Evolutionary conservation across 2,329 filamentous ascomycete genomes (phyloP), one percentile per base, ranked within the genome.

Genomic region (Penicillium sp.): DNA sequence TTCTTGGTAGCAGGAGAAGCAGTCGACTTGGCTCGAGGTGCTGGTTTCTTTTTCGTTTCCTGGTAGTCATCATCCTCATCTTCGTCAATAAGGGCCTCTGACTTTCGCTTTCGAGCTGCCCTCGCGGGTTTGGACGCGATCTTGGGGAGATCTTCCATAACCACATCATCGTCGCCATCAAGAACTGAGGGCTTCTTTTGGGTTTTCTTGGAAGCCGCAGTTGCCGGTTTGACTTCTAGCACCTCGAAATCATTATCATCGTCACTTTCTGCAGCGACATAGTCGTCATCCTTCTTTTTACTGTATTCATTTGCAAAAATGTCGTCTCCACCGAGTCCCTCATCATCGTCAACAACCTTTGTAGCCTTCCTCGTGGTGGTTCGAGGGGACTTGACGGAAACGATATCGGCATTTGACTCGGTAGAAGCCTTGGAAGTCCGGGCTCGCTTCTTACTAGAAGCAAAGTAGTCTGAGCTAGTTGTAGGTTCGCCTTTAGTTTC

Each of bases 231-330:
- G 0, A 88, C 83, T 10, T 84, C 75, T 28, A 85, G 72, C 52
- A 92, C 87, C 35, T 92, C 89, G 57, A 77, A 73, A 58, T 95
- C 92, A 58, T 70, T 74, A 33, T 88, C 89, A 48, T 71, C 69
- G 19, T 61, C 65, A 40, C 65, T 86, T 55, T 80, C 81, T 62
- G 90, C 89, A 60, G 85, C 83, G 56, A 92, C 89, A 71, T 95
- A 91, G 43, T 87, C 87, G 69, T 87, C 89, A 52, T 77, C 73
- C 13, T 85, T 83, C 73, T 87, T 91, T 52, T 84, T 84, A 72
- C 87, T 89, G 37, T 84, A 84, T 65, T 91, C 87, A 4, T 89
- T 88, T 14, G 89, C 90, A 75, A 93, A 93, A 22, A 97, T 93
- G 68, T 97, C 93, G 65, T 92, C 90, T n/a, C 86, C 89, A 3